phyloP scores from a whole-genome alignment of 352 stramenopile genomes.

The Bremia lactucae region DNA sequence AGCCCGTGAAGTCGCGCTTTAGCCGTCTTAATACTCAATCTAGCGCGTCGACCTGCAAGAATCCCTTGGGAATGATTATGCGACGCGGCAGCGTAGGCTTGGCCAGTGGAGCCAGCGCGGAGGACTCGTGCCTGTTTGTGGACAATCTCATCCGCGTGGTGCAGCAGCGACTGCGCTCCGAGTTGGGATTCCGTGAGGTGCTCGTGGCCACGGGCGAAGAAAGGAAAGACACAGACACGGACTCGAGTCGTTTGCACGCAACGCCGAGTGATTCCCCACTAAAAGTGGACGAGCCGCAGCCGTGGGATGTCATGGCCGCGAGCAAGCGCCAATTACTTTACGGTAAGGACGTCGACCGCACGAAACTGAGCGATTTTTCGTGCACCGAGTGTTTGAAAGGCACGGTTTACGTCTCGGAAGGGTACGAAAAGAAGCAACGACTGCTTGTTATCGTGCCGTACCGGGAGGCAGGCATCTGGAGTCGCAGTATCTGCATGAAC shows the following conservation, averaged over 20 bases:
- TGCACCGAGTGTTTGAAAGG: slow-evolving; percentile 54
- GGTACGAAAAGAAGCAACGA: slow-evolving; percentile 47
- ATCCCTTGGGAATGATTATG: slow-evolving; percentile 5
- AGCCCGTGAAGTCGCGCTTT: slow-evolving; percentile 12
- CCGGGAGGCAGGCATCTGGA: slow-evolving; percentile 78
- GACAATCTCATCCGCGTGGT: slow-evolving; percentile 61
- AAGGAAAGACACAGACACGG: slow-evolving; percentile 15
- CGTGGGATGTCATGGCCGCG: slow-evolving; percentile 19
- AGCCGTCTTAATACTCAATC: slow-evolving; percentile 8
- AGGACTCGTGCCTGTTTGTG: slow-evolving; percentile 51
- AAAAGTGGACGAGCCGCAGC: slow-evolving; percentile 5
- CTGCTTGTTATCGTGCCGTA: slow-evolving; percentile 81
- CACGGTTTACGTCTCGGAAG: slow-evolving; percentile 56
- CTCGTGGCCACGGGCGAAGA: slow-evolving; percentile 49
- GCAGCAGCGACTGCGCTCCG: slow-evolving; percentile 40
- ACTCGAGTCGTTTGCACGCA: slow-evolving; percentile 11
- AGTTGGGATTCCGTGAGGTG: slow-evolving; percentile 61
- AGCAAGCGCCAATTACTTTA: slow-evolving; percentile 21
- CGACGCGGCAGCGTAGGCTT: slow-evolving; percentile 14
- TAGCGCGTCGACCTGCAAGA: slow-evolving; percentile 11
- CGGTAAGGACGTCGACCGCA: slow-evolving; percentile 17
- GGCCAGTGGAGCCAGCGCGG: slow-evolving; percentile 20
- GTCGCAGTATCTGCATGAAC: slow-evolving; percentile 73
- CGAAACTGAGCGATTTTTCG: slow-evolving; percentile 16
- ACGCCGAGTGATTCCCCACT: slow-evolving; percentile 10